Percentiles rank a stretch among this genome's conserved stretches.
Evolutionary conservation across 306 rosid species (phyloP).

Genomic region (Geum urbanum): DNA sequence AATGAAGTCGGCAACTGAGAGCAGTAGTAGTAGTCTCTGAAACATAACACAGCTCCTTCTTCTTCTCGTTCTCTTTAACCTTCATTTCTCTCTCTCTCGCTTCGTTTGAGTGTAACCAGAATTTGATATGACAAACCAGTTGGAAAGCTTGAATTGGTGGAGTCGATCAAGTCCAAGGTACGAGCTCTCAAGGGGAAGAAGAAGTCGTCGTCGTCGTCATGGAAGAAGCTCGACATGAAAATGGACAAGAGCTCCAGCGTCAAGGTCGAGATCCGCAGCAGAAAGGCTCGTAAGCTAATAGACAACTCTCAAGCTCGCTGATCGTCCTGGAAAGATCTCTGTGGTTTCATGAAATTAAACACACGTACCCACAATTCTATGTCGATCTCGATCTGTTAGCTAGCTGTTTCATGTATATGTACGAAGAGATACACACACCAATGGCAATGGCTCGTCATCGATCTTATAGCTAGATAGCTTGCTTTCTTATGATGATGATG

Average conservation of each 20-base stretch:
- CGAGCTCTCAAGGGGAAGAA: slow-evolving; percentile 53
- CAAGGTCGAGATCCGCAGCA: slow-evolving; percentile 89
- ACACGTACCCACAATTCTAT: neutral
- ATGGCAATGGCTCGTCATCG: neutral
- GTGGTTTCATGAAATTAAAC: slow-evolving; percentile 10
- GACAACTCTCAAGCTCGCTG: slow-evolving; percentile 83
- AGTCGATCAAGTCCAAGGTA: slow-evolving; percentile 79
- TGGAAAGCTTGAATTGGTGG: slow-evolving; percentile 65
- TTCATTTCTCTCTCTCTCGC: neutral
- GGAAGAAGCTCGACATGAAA: slow-evolving; percentile 70
- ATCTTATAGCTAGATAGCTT: neutral
- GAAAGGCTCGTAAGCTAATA: slow-evolving; percentile 70
- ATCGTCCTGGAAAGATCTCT: slow-evolving; percentile 41
- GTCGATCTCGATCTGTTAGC: no score
- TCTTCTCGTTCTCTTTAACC: neutral
- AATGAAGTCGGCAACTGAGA: neutral
- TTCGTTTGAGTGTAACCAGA: neutral
- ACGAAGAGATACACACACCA: neutral
- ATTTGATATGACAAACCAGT: slow-evolving; percentile 49
- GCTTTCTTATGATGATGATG: neutral
- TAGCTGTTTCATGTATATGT: neutral
- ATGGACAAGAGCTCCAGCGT: slow-evolving; percentile 95
- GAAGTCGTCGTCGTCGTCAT: no score
- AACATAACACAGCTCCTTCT: neutral
- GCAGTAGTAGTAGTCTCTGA: neutral